These are phyloP conservation scores for Podospora pseudocomata DNA, from an alignment of 495 filamentous ascomycete species.

Conservation along the genomic window DNA sequence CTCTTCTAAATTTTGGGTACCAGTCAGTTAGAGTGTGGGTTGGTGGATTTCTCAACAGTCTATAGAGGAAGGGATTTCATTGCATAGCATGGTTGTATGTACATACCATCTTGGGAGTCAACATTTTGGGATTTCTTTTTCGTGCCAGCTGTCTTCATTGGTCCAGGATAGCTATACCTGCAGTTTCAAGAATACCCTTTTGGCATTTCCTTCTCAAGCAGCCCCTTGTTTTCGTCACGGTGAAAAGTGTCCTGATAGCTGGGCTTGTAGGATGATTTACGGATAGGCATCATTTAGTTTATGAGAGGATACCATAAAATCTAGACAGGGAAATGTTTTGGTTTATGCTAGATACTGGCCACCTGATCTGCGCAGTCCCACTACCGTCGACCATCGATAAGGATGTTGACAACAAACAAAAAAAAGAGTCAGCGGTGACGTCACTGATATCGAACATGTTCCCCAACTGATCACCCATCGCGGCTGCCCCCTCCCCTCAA, in stretches of 20 bases:
- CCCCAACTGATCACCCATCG: neutral
- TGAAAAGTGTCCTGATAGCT: neutral
- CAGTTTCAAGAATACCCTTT: neutral
- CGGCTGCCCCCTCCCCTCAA: neutral
- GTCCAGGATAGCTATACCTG: neutral
- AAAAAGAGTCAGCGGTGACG: neutral
- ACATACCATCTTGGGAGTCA: neutral
- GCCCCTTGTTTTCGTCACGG: neutral
- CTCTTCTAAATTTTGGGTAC: slow-evolving; percentile 19
- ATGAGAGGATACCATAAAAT: neutral
- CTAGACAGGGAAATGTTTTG: neutral
- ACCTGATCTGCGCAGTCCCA: too few species aligned
- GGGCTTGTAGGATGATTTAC: neutral
- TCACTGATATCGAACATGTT: neutral
- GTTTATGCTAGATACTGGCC: too few species aligned
- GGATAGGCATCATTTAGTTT: neutral
- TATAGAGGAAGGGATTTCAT: neutral
- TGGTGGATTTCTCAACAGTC: neutral
- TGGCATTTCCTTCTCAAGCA: neutral
- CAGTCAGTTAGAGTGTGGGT: neutral
- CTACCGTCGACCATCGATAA: too few species aligned
- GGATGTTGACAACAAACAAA: too few species aligned
- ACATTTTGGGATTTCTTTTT: neutral
- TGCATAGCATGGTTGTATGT: neutral
- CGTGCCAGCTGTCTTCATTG: neutral